phyloP scores from a whole-genome alignment of 2,329 filamentous ascomycete genomes.

The Samsoniella hepiali region DNA sequence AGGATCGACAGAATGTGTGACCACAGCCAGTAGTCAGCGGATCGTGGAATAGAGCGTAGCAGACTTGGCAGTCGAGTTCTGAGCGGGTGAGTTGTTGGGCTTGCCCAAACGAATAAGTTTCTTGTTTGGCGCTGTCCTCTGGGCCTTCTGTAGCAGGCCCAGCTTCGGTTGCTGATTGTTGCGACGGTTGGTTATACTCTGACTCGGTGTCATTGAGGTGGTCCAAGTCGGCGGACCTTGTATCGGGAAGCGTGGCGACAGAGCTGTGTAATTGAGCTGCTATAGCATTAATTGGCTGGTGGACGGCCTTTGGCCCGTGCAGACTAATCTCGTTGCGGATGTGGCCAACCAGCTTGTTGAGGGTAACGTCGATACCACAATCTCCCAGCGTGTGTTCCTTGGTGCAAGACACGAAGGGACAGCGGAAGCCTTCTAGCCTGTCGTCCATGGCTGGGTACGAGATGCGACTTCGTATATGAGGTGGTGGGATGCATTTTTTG shows the following conservation, averaged over 20 bases:
- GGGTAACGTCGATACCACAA: conserved; percentile 71
- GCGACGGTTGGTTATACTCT: neutral
- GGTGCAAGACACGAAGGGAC: conserved; percentile 64
- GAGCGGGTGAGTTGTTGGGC: conserved; percentile 60
- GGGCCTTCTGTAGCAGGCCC: neutral
- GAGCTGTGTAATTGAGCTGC: neutral
- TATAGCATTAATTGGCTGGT: neutral
- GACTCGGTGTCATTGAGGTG: neutral
- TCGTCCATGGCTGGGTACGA: conserved; percentile 71
- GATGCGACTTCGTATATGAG: conserved; percentile 64
- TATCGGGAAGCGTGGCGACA: neutral
- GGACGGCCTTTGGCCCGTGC: neutral
- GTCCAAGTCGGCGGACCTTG: neutral
- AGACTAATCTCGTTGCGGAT: conserved; percentile 50
- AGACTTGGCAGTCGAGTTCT: conserved; percentile 86
- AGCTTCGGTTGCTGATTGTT: neutral
- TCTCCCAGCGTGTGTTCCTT: conserved; percentile 74
- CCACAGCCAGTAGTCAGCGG: conserved; percentile 83
- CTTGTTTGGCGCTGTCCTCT: neutral
- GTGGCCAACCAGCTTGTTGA: conserved; percentile 66
- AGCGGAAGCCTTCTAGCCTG: conserved; percentile 68
- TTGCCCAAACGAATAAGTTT: conserved; percentile 39
- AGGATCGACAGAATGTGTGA: conserved; percentile 83
- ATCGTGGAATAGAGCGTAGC: conserved; percentile 76
- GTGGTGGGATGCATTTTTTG: conserved; percentile 66